Evolutionary conservation across 768 basidiomycete species (phyloP), one percentile per base, ranked within the genome.

Genomic region (Cystobasidium ongulense): DNA sequence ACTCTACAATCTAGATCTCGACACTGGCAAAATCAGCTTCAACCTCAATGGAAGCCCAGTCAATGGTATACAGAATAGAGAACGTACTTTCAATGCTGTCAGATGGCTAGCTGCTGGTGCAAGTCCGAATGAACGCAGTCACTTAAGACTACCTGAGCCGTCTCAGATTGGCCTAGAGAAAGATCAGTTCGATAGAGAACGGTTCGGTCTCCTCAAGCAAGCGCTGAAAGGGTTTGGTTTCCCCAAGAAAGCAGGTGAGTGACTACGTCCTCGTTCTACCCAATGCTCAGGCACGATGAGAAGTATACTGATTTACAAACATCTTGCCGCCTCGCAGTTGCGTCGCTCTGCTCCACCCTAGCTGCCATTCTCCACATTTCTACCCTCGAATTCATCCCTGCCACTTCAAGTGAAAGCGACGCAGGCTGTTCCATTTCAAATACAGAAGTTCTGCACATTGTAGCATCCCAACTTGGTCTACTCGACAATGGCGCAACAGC

Each of bases 51-150:
- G 93, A 11, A 27, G 57, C 3, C 13, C 57, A 29, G 92, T 97
- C n/a, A 86, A 91, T 5, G 87, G 87, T 25, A 86, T 90, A 0
- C 90, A 91, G 0, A 90, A 89, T 0, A 93, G 92, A 68, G 94
- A 99, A 81, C 87, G 94, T 13, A 97, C 96, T 77, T 97, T 98
- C 80, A 93, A 99, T 81, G 92, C 95, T 39, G 96, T 98, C 82
- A 97, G 98, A 80, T 96, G 96, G 81, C 87, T 99, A 78, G 88
- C 94, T 73, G 89, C 92, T 0, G 95, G 96, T 29, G 92, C 93
- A 0, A 87, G 89, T 0, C 79, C 86, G 0, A 96, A 98, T 78
- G 96, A 99, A 80, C 84, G 90, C 17, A 87, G 90, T 33, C 92
- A 94, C 80, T 86, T 98, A 65, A 89, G 90, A 75, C 85, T 99